These are phyloP conservation scores for Plenodomus tracheiphilus DNA, from an alignment of 2,329 filamentous ascomycete species.

Conservation along the genomic window DNA sequence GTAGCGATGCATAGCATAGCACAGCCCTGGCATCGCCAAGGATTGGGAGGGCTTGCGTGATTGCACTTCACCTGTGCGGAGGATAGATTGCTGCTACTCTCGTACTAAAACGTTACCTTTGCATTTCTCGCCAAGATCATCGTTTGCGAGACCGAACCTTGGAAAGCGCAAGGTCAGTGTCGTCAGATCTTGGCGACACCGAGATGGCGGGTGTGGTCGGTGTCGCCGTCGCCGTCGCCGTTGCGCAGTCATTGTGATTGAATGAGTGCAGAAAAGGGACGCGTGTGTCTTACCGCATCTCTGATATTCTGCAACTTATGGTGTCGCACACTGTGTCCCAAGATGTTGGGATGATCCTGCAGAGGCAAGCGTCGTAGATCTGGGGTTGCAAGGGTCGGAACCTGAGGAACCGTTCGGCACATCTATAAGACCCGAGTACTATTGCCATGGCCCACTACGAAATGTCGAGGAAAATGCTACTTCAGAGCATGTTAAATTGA, in stretches of 20 bases:
- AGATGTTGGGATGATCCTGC: background rate
- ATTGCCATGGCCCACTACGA: background rate
- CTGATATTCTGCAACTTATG: background rate
- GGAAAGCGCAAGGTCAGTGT: too few species aligned
- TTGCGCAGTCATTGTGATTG: background rate
- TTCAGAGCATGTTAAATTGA: background rate
- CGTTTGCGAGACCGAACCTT: too few species aligned
- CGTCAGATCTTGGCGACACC: too few species aligned
- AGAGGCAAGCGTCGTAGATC: background rate
- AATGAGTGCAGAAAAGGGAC: background rate
- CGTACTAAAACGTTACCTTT: too few species aligned
- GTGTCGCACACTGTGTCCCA: background rate
- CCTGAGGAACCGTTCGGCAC: background rate
- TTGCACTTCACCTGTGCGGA: too few species aligned
- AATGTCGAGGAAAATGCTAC: background rate
- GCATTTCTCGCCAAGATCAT: too few species aligned
- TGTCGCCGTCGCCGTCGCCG: too few species aligned
- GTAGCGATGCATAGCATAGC: background rate
- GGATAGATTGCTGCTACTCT: too few species aligned
- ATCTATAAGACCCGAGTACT: background rate
- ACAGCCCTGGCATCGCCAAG: background rate
- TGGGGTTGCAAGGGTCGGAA: background rate
- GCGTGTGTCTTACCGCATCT: background rate
- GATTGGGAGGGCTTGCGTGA: background rate
- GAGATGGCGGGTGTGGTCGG: too few species aligned